These are phyloP conservation scores for Jatropha multifida DNA, from an alignment of 441 rosid species.

Conservation along the genomic window DNA sequence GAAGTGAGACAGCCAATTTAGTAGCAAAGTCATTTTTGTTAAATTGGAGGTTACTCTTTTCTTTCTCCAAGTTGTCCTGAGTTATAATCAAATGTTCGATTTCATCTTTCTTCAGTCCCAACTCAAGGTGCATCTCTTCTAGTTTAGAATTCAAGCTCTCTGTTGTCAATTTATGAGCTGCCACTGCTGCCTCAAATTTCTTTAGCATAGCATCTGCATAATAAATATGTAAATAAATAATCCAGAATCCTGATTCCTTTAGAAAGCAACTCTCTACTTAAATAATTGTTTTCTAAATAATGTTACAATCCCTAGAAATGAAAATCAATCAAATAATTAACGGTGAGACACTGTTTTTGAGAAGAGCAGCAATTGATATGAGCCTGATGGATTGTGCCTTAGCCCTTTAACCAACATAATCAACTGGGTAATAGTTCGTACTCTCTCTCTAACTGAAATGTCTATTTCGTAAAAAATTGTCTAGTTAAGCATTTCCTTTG, in stretches of 20 bases:
- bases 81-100: slow-evolving; percentile 42
- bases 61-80: slow-evolving; percentile 57
- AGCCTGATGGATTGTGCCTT: background rate
- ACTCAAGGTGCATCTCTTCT: slow-evolving; percentile 44
- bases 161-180: slow-evolving; percentile 43
- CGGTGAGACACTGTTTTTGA: background rate
- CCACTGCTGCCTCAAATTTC: slow-evolving; percentile 47
- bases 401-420: background rate
- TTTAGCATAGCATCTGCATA: slow-evolving; percentile 60
- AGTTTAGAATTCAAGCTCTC: slow-evolving; percentile 60
- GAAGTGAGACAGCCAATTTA: slow-evolving; percentile 44
- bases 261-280: slow-evolving; percentile 1
- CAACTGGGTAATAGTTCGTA: background rate
- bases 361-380: background rate
- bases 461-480: background rate
- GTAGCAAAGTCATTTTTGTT: slow-evolving; percentile 43
- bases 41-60: slow-evolving; percentile 47
- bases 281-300: slow-evolving; percentile 10
- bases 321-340: slow-evolving; percentile 8
- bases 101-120: slow-evolving; percentile 58
- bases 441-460: background rate
- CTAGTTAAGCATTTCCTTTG: background rate
- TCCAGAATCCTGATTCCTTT: background rate
- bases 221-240: slow-evolving; percentile 11
- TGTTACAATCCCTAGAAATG: background rate